Evolutionary conservation across 106 monocot genomes (phyloP).

Genomic region (Acanthochlamys bracteata): DNA sequence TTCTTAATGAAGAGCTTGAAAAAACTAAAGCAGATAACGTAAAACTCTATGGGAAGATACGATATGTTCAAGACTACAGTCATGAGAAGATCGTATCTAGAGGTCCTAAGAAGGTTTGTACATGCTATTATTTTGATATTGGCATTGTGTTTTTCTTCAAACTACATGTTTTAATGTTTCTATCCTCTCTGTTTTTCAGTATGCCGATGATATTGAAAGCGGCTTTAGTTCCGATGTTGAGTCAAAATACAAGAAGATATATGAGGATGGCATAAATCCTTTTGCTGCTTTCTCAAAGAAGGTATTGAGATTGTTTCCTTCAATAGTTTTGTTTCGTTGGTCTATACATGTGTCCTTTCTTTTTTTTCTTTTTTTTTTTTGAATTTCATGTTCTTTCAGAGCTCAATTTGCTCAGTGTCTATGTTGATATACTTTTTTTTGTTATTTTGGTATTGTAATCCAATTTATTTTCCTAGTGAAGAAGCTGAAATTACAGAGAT

Average conservation of each 20-base stretch:
- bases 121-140: background rate
- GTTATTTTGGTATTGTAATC: no score
- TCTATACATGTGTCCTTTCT: background rate
- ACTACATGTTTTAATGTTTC: background rate
- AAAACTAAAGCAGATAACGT: constrained; percentile 97
- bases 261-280: constrained; percentile 98
- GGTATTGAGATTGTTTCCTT: constrained; percentile 23
- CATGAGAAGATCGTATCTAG: constrained; percentile 88
- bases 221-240: constrained; percentile 89
- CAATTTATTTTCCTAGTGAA: no score
- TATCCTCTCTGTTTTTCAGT: constrained; percentile 32
- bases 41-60: constrained; percentile 91
- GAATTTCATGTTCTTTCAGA: no score
- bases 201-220: constrained; percentile 95
- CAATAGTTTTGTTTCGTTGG: background rate
- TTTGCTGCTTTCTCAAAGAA: constrained; percentile 99
- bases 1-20: constrained; percentile 68
- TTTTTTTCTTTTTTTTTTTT: background rate
- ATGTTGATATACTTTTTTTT: no score
- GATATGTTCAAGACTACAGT: constrained; percentile 96
- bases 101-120: constrained; percentile 78
- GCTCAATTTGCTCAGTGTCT: no score
- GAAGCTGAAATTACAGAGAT: no score
- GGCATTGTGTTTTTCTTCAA: background rate
- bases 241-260: constrained; percentile 97